Conservation (phyloP, 495 filamentous ascomycete genomes). For the Annulohypoxylon stygium region DNA sequence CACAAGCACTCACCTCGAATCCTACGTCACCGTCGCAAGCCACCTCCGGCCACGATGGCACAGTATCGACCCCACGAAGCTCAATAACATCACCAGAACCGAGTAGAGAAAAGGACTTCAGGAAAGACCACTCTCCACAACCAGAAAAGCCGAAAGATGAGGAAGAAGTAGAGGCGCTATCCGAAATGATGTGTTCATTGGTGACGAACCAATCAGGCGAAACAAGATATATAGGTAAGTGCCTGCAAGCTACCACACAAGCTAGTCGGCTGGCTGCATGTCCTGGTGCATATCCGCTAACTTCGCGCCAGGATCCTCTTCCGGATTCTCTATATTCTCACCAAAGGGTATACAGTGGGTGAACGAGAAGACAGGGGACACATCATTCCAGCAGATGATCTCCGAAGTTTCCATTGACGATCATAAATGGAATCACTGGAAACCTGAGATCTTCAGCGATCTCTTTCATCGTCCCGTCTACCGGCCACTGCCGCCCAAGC, state of each 20-base stretch:
- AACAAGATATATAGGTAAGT: conserved; percentile 93
- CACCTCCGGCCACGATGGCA: conserved; percentile 59
- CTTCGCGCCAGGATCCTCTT: conserved; percentile 82
- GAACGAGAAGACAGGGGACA: conserved; percentile 96
- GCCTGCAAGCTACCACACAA: too few relatives aligned
- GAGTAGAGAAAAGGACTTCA: conserved; percentile 60
- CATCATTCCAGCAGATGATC: conserved; percentile 96
- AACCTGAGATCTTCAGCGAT: conserved; percentile 92
- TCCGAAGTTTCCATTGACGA: conserved; percentile 83
- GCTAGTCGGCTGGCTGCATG: conserved; percentile 10
- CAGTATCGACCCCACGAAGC: conserved; percentile 69
- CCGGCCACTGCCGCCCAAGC: conserved; percentile 82
- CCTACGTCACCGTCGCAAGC: conserved; percentile 62
- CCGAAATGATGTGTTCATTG: conserved; percentile 98
- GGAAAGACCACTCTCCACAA: conserved; percentile 42
- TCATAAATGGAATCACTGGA: conserved; percentile 96
- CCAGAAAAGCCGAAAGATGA: conserved; percentile 56
- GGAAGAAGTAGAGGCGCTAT: conserved; percentile 88
- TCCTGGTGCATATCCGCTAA: conserved; percentile 39
- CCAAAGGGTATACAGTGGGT: conserved; percentile 99
- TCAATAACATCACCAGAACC: conserved; percentile 73
- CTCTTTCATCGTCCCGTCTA: conserved; percentile 91
- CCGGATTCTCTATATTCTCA: conserved; percentile 97
- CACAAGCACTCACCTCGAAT: conserved; percentile 58
- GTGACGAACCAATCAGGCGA: conserved; percentile 98